Evolutionary conservation across 208 protist genomes (phyloP).

Genomic region (Leishmania major): DNA sequence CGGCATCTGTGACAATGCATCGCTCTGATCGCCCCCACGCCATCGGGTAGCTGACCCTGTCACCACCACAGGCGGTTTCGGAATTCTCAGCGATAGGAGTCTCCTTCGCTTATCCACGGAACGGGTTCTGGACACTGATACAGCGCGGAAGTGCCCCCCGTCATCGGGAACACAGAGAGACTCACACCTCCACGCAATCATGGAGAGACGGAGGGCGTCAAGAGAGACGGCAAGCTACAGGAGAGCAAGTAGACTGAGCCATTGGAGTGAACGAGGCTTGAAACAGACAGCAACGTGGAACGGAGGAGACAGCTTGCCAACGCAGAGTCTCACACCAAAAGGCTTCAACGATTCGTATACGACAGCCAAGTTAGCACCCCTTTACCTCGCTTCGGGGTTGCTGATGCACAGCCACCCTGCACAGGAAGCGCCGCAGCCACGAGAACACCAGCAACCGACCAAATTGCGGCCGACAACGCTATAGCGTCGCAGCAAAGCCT

Average conservation of each 20-base stretch:
- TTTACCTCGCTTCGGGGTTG: background rate
- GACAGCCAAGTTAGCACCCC: background rate
- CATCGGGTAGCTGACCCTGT: background rate
- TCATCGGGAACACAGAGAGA: background rate
- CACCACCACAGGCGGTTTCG: background rate
- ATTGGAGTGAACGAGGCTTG: background rate
- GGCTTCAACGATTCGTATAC: background rate
- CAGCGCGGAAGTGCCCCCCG: background rate
- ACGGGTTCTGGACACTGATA: background rate
- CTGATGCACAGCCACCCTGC: background rate
- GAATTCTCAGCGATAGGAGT: background rate
- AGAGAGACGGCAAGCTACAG: background rate
- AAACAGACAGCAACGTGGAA: background rate
- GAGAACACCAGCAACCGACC: background rate
- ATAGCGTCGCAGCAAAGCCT: background rate
- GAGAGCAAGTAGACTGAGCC: background rate
- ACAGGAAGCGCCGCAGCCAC: background rate
- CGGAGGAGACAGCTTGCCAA: background rate
- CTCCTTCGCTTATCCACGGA: background rate
- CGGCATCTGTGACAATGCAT: background rate
- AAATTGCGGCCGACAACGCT: background rate
- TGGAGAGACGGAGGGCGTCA: background rate
- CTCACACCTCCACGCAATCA: background rate
- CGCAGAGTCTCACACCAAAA: background rate
- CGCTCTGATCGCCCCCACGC: background rate